Conservation (phyloP, 768 basidiomycete genomes). For the Pulveroboletus sp. region DNA sequence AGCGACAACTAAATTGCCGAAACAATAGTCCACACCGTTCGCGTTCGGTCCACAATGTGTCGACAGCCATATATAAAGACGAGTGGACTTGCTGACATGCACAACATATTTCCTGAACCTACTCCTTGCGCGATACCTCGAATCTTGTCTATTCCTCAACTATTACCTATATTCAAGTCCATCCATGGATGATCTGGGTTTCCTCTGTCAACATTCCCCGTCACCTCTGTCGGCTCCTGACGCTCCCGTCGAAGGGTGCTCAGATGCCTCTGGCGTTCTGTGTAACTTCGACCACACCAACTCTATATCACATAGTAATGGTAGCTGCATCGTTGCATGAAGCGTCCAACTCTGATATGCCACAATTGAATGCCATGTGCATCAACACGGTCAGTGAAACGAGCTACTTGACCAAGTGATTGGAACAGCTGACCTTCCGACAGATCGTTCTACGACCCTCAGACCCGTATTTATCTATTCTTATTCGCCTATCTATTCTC, state of each 20-base stretch:
- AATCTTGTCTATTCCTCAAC: background rate
- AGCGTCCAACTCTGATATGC: background rate
- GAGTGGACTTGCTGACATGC: background rate
- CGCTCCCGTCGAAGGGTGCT: background rate
- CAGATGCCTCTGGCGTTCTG: slow-evolving; percentile 1
- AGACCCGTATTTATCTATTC: slow-evolving; percentile 3
- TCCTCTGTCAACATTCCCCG: background rate
- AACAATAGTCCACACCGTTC: background rate
- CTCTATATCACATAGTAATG: background rate
- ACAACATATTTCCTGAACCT: background rate
- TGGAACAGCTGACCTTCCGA: background rate
- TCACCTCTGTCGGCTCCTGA: background rate
- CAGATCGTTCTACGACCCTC: slow-evolving; percentile 6
- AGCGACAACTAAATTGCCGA: background rate
- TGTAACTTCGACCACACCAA: background rate
- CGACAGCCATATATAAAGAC: background rate
- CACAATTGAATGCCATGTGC: background rate
- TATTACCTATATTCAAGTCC: background rate
- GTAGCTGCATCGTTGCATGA: slow-evolving; percentile 8
- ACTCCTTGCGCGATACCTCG: background rate
- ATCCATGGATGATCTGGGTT: slow-evolving; percentile 12
- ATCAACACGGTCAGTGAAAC: background rate
- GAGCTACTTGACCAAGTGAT: background rate
- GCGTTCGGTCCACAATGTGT: background rate
- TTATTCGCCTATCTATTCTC: slow-evolving; percentile 12